Evolutionary conservation across 148 eudicot genomes (phyloP).

Genomic region (Cornus florida): DNA sequence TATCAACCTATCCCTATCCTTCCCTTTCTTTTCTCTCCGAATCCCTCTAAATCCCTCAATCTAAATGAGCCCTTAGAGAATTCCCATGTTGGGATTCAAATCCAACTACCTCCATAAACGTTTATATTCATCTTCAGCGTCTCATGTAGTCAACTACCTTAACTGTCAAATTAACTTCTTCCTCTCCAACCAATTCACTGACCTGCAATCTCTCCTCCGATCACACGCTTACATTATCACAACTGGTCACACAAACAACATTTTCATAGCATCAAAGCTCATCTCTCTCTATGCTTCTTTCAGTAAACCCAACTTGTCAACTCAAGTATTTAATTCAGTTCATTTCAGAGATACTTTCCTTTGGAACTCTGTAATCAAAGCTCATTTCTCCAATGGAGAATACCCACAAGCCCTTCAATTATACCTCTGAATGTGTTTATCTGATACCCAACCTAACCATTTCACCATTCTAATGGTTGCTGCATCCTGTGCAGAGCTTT

Average conservation of each 20-base stretch:
- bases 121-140: slow-evolving; percentile 23
- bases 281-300: slow-evolving; percentile 50
- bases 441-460: slow-evolving; percentile 32
- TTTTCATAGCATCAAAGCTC: slow-evolving; percentile 68
- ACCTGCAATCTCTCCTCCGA: slow-evolving; percentile 36
- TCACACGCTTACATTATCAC: slow-evolving; percentile 56
- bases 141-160: slow-evolving; percentile 23
- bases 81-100: slow-evolving; percentile 34
- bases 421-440: slow-evolving; percentile 46
- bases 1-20: too few species aligned
- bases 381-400: slow-evolving; percentile 52
- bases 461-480: slow-evolving; percentile 71
- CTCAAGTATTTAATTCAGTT: slow-evolving; percentile 43
- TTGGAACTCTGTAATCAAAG: slow-evolving; percentile 69
- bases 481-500: slow-evolving; percentile 57
- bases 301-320: slow-evolving; percentile 33
- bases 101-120: slow-evolving; percentile 23
- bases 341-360: slow-evolving; percentile 52
- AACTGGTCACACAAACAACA: slow-evolving; percentile 50
- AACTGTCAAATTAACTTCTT: slow-evolving; percentile 33
- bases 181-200: slow-evolving; percentile 27
- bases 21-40: too few species aligned
- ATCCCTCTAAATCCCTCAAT: too few species aligned
- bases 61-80: background rate
- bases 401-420: slow-evolving; percentile 37